phyloP scores from a whole-genome alignment of 108 stramenopile species.

The Nitzschia sp. region DNA sequence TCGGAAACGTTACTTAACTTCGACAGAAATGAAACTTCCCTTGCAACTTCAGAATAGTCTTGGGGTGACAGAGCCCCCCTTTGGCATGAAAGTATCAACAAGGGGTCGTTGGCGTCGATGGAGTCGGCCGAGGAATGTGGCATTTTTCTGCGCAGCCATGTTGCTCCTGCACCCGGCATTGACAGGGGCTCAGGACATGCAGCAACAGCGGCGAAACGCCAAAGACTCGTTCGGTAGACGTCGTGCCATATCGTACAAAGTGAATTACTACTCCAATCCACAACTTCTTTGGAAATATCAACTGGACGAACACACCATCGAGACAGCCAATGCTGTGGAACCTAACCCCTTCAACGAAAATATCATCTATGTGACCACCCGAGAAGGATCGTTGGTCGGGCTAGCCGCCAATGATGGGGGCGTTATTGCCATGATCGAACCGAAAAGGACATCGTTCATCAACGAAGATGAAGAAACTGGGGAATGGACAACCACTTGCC shows the following conservation, averaged over 20 bases:
- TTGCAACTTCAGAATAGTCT: too few relatives aligned
- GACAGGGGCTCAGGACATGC: too few relatives aligned
- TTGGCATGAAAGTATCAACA: too few relatives aligned
- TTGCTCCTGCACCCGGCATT: too few relatives aligned
- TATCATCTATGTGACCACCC: conserved; percentile 21
- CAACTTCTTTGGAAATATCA: conserved; percentile 17
- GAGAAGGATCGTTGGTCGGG: conserved; percentile 13
- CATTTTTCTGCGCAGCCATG: too few relatives aligned
- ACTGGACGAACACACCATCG: background rate
- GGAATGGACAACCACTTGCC: conserved; percentile 2
- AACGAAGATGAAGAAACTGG: conserved; percentile 7
- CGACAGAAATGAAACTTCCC: too few relatives aligned
- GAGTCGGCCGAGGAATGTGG: too few relatives aligned
- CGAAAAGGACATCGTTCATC: conserved; percentile 5
- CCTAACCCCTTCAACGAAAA: conserved; percentile 21
- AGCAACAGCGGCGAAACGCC: too few relatives aligned
- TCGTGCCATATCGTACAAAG: background rate
- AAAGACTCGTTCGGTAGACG: too few relatives aligned
- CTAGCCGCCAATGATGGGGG: conserved; percentile 15
- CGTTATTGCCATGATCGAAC: background rate
- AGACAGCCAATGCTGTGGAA: conserved; percentile 9
- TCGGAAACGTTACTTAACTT: too few relatives aligned
- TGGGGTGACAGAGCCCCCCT: too few relatives aligned
- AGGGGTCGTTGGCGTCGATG: too few relatives aligned
- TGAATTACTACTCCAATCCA: conserved; percentile 14